Base-by-base conservation (phyloP, 345 rosid species). In the Mallotus nudiflorus region DNA sequence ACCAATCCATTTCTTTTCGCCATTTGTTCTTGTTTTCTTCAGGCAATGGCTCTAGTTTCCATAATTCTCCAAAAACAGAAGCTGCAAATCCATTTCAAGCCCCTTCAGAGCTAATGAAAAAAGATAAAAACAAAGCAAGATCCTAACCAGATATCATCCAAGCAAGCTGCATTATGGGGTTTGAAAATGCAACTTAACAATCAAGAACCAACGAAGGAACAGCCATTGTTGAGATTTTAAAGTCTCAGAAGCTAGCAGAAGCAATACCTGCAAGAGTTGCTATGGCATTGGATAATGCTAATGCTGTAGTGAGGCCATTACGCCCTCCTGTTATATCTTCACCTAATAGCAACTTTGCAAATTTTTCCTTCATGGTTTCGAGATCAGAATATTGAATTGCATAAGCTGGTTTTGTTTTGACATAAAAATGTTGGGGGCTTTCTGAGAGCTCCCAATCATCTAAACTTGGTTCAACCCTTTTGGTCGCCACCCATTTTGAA, bases 1-100 rank as follows among this genome's bases (percentile, higher is more conserved):
- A 67, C 97, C 99, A 95, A 70, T 95, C 96, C 92, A 91, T 88
- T 84, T 95, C 99, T 78, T 85, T 82, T 73, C 68, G 64, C 99
- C 99, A 95, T 78, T 80, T 95, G 71, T 68, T 77, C 81, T 85
- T 95, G 73, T 84, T 88, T 75, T 91, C 97, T 73, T 83, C 87
- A 37, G 85, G 77, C 53, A 95, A 76, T 1, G 99, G 99, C 81
- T 94, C 97, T 73, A 95, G 70, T 78, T 95, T 95, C 99, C 97
- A 91, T 18, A 90, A 77, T 82, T 95, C 99, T 55, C 99, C 99
- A n/a, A 95, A 95, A 64, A 92, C 77, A 2, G 96, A 85, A 20
- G 89, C 97, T 95, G 77, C 71, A 80, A 64, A 75, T 67, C 44
- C 42, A 54, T 40, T 45, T 58, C 19, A 39, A 18, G 52, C 54